These are phyloP conservation scores for Populus hybrid DNA, from an alignment of 441 rosid species.

Conservation along the genomic window DNA sequence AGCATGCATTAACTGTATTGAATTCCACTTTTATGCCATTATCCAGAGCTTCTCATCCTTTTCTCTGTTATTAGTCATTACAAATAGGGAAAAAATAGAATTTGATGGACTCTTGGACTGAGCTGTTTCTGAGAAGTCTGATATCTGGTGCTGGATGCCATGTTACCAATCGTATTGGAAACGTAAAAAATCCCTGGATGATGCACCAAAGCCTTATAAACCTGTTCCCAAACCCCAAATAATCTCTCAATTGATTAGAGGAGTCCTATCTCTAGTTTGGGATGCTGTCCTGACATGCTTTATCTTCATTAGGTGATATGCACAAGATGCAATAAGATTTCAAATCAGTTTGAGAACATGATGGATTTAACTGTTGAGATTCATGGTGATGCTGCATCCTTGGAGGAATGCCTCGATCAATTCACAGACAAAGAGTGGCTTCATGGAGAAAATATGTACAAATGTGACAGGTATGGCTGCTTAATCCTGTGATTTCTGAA, in stretches of 20 bases:
- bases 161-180: slow-evolving; percentile 51
- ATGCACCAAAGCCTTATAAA: slow-evolving; percentile 57
- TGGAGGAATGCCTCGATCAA: slow-evolving; percentile 94
- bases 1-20: background rate
- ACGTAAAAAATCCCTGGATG: slow-evolving; percentile 82
- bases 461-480: slow-evolving; percentile 77
- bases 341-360: slow-evolving; percentile 90
- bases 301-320: slow-evolving; percentile 63
- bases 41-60: background rate
- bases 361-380: slow-evolving; percentile 98
- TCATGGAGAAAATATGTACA: slow-evolving; percentile 95
- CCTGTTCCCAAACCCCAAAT: slow-evolving; percentile 58
- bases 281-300: slow-evolving; percentile 13
- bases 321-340: slow-evolving; percentile 62
- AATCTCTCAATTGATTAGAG: slow-evolving; percentile 42
- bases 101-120: slow-evolving; percentile 11
- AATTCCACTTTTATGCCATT: slow-evolving; percentile 2
- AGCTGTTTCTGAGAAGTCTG: slow-evolving; percentile 1
- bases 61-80: background rate
- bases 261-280: background rate
- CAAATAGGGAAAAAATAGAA: background rate
- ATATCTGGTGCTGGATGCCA: background rate
- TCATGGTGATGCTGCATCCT: slow-evolving; percentile 81
- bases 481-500: background rate
- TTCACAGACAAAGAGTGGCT: slow-evolving; percentile 86